Evolutionary conservation across 2,329 filamentous ascomycete genomes (phyloP).

Genomic region (Trichoderma simmonsii): DNA sequence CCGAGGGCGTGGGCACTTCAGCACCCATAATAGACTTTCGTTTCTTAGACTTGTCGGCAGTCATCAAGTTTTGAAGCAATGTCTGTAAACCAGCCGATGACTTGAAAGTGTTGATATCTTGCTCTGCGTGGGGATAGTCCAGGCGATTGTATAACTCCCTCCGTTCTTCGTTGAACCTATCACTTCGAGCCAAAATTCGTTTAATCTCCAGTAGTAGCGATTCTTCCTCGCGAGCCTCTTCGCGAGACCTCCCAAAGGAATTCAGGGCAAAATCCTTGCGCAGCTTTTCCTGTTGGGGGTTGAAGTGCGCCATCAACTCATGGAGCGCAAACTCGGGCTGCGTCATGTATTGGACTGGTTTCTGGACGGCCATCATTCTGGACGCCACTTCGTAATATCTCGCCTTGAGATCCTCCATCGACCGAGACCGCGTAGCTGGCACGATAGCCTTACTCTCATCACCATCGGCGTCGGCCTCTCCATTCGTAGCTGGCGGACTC

Average conservation of each 20-base stretch:
- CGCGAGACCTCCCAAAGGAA: constrained; percentile 72
- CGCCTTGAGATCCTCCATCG: constrained; percentile 86
- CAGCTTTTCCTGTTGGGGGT: constrained; percentile 71
- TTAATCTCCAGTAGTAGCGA: constrained; percentile 85
- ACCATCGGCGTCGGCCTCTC: constrained; percentile 44
- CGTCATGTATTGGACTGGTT: constrained; percentile 82
- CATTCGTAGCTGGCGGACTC: constrained; percentile 44
- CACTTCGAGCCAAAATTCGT: constrained; percentile 82
- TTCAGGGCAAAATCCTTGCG: constrained; percentile 83
- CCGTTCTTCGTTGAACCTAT: constrained; percentile 82
- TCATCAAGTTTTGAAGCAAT: constrained; percentile 77
- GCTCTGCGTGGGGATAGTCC: constrained; percentile 69
- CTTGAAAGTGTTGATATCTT: constrained; percentile 75
- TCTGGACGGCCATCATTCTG: constrained; percentile 75
- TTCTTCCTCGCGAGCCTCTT: constrained; percentile 91
- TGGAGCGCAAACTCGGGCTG: constrained; percentile 77
- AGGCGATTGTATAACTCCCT: constrained; percentile 83
- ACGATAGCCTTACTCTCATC: constrained; percentile 54
- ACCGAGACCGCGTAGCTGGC: constrained; percentile 54
- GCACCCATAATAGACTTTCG: constrained; percentile 65
- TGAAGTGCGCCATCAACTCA: constrained; percentile 83
- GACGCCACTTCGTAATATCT: constrained; percentile 86
- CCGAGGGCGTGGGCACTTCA: constrained; percentile 48
- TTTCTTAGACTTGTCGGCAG: constrained; percentile 85
- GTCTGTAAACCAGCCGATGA: constrained; percentile 75